Conservation (phyloP, 2,329 filamentous ascomycete genomes). For the Zymoseptoria tritici region DNA sequence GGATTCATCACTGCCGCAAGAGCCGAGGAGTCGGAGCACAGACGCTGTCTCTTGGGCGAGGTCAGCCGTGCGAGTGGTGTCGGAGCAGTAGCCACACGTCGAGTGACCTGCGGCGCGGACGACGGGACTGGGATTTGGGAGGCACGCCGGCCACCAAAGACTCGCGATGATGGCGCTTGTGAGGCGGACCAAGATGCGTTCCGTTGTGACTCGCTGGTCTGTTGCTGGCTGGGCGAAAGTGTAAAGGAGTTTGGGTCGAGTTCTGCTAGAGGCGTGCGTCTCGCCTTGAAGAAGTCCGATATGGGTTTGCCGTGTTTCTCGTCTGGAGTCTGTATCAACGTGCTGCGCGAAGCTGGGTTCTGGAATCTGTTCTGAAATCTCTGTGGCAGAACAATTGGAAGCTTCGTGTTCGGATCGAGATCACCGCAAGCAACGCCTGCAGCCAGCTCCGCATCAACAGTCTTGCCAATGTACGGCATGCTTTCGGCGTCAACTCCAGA, state of each 20-base stretch:
- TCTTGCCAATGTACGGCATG: slow-evolving; percentile 73
- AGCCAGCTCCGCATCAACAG: slow-evolving; percentile 51
- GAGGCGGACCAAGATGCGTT: slow-evolving; percentile 49
- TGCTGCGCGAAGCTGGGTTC: slow-evolving; percentile 20
- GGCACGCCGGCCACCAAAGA: slow-evolving; percentile 11
- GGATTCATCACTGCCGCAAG: slow-evolving; percentile 24
- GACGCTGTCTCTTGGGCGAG: slow-evolving; percentile 29
- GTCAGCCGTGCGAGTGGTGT: slow-evolving; percentile 6
- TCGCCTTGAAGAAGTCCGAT: slow-evolving; percentile 57
- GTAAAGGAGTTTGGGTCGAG: slow-evolving; percentile 61
- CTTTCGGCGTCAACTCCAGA: slow-evolving; percentile 57
- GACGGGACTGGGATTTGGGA: slow-evolving; percentile 27
- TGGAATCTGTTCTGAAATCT: slow-evolving; percentile 13
- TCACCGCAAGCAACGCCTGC: slow-evolving; percentile 71
- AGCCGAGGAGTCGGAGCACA: slow-evolving; percentile 36
- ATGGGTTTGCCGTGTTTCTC: slow-evolving; percentile 56
- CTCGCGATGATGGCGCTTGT: slow-evolving; percentile 32
- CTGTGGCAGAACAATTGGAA: slow-evolving; percentile 43
- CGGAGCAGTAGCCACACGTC: slow-evolving; percentile 33
- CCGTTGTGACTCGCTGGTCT: slow-evolving; percentile 48
- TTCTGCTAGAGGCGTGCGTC: slow-evolving; percentile 57
- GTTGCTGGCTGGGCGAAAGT: slow-evolving; percentile 58
- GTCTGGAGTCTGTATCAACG: slow-evolving; percentile 36
- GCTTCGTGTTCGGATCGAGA: slow-evolving; percentile 82
- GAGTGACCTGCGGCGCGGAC: slow-evolving; percentile 36